phyloP scores from a whole-genome alignment of 805 yeast species.

The Metschnikowia picachoensis region DNA sequence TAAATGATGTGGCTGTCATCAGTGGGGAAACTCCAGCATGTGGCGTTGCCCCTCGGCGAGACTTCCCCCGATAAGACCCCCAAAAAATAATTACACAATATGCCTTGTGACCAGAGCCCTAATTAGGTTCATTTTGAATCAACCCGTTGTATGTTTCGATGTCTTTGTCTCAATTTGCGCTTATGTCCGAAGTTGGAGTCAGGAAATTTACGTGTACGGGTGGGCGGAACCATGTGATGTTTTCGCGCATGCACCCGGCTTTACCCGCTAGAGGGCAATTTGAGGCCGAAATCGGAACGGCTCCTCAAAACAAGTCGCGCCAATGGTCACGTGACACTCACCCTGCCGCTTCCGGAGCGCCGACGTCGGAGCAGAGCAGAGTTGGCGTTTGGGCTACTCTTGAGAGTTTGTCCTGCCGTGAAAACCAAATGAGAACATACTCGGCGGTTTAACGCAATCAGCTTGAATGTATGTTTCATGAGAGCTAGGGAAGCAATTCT shows the following conservation, averaged over 20 bases:
- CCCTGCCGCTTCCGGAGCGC: not conserved
- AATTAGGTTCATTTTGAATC: too few relatives aligned
- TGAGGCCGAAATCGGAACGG: not conserved
- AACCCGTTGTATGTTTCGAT: too few relatives aligned
- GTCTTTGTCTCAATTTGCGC: not conserved
- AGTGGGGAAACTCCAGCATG: conserved; percentile 9
- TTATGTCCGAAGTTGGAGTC: not conserved
- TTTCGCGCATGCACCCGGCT: conserved; percentile 6
- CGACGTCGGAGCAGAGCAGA: not conserved
- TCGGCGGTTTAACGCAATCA: too few relatives aligned
- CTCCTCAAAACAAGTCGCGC: not conserved
- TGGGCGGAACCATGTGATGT: conserved; percentile 3
- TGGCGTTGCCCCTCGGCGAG: conserved; percentile 1
- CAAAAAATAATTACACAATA: not conserved
- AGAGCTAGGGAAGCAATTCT: too few relatives aligned
- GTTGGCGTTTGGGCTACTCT: not conserved
- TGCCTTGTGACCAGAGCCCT: not conserved
- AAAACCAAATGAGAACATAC: too few relatives aligned
- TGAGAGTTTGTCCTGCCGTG: too few relatives aligned
- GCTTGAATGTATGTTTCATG: too few relatives aligned
- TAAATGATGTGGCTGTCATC: conserved; percentile 1
- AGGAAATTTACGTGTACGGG: not conserved
- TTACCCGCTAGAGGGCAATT: conserved; percentile 5
- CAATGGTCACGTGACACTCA: not conserved
- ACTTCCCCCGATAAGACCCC: not conserved